Evolutionary conservation across 352 stramenopile genomes (phyloP).

Genomic region (Blastocystis hominis): DNA sequence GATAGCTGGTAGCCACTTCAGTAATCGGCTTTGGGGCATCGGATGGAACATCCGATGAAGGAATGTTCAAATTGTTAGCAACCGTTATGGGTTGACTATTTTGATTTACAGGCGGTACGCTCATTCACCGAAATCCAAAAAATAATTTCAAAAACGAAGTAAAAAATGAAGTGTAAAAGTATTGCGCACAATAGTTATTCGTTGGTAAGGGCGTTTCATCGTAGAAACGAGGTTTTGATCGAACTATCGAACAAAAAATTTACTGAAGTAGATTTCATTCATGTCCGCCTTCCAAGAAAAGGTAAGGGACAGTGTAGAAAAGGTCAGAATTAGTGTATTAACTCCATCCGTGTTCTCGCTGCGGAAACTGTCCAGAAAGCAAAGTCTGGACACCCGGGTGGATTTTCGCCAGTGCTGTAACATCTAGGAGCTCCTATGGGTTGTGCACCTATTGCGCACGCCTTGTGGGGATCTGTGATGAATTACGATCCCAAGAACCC

Average conservation of each 20-base stretch:
- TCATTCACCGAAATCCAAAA: background rate
- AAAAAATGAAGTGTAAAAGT: background rate
- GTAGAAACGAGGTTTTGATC: background rate
- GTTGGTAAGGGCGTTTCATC: background rate
- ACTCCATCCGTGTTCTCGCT: constrained; percentile 89
- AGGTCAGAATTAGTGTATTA: constrained; percentile 76
- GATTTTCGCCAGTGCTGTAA: background rate
- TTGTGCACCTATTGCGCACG: constrained; percentile 91
- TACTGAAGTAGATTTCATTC: background rate
- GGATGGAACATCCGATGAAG: background rate
- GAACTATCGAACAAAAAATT: background rate
- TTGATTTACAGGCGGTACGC: too few species aligned
- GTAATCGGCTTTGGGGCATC: background rate
- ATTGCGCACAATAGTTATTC: background rate
- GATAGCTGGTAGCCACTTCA: background rate
- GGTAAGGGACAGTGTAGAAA: background rate
- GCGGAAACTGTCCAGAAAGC: constrained; percentile 91
- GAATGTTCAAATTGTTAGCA: too few species aligned
- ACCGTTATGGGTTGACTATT: too few species aligned
- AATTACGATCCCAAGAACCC: constrained; percentile 71
- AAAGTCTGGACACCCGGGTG: constrained; percentile 88
- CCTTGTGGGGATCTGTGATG: constrained; percentile 84
- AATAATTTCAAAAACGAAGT: background rate
- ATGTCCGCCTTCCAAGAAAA: constrained; percentile 57
- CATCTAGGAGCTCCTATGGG: constrained; percentile 83